Conservation (phyloP, 305 asterid species). For the Fraxinus angustifolia region DNA sequence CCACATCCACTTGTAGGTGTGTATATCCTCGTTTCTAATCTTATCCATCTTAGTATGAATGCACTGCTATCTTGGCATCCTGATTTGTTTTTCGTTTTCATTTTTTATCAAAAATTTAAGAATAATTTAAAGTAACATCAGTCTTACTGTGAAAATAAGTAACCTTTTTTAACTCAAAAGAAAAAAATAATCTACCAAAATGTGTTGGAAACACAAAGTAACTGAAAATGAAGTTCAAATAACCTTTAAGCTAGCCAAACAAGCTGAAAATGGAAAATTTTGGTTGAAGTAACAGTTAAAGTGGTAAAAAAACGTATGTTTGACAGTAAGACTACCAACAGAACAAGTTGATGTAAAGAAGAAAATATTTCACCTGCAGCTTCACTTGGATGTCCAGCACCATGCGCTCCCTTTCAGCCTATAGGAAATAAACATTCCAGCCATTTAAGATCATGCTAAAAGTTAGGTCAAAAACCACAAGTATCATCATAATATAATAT, state of each 20-base stretch:
- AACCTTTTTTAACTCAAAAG: background rate
- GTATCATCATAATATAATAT: slow-evolving; percentile 17
- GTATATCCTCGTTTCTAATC: background rate
- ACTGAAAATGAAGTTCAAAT: background rate
- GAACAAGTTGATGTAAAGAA: slow-evolving; percentile 17
- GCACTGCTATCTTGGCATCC: background rate
- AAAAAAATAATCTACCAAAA: background rate
- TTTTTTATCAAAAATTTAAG: background rate
- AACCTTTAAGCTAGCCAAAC: background rate
- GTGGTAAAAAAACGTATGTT: slow-evolving; percentile 1
- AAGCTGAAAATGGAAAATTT: background rate
- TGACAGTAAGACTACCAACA: background rate
- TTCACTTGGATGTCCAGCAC: slow-evolving; percentile 93
- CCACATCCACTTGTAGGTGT: background rate
- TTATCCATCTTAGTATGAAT: background rate
- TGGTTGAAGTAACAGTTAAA: slow-evolving; percentile 16
- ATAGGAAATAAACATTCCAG: slow-evolving; percentile 24
- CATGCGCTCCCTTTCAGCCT: slow-evolving; percentile 99
- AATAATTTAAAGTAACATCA: background rate
- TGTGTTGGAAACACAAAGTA: background rate
- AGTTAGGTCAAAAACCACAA: slow-evolving; percentile 21
- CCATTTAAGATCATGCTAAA: slow-evolving; percentile 14
- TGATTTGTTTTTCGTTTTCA: background rate
- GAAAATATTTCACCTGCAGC: slow-evolving; percentile 63
- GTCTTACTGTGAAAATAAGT: background rate